Conservation (phyloP, 1,284 basidiomycete genomes). For the Schizophyllum amplum region DNA sequence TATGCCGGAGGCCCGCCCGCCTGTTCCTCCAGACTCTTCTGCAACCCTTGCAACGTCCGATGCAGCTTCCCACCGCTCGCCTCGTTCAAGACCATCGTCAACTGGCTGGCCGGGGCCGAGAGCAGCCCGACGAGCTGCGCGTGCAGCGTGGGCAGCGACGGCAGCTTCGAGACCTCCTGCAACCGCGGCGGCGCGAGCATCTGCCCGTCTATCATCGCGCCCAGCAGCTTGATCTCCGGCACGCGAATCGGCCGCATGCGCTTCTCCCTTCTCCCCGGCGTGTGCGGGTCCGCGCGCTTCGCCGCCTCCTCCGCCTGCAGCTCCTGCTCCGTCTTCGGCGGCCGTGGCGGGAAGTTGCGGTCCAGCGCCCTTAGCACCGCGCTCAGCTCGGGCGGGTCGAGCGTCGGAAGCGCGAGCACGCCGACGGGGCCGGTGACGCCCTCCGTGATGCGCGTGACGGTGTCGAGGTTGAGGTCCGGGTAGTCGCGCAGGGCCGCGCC, state of each 20-base stretch:
- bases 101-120: conserved; percentile 60
- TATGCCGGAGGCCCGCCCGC: background rate
- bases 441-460: conserved; percentile 42
- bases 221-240: conserved; percentile 64
- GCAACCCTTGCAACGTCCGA: conserved; percentile 71
- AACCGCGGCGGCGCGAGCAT: conserved; percentile 54
- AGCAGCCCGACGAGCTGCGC: conserved; percentile 72
- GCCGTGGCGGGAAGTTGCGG: conserved; percentile 52
- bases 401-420: conserved; percentile 54
- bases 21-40: conserved; percentile 59
- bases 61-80: conserved; percentile 68
- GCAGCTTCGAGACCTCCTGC: conserved; percentile 56
- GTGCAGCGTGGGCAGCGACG: conserved; percentile 60
- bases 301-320: conserved; percentile 39
- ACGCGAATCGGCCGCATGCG: conserved; percentile 39
- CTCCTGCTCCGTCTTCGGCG: conserved; percentile 43
- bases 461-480: conserved; percentile 38
- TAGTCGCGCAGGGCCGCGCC: conserved; percentile 62
- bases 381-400: conserved; percentile 64
- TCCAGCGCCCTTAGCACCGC: conserved; percentile 63
- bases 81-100: conserved; percentile 61
- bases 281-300: conserved; percentile 52
- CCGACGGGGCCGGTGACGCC: conserved; percentile 54
- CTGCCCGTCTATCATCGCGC: conserved; percentile 67
- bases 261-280: conserved; percentile 61